Conservation (phyloP, 176 grass and related monocot genomes). For the Oryza glaberrima region DNA sequence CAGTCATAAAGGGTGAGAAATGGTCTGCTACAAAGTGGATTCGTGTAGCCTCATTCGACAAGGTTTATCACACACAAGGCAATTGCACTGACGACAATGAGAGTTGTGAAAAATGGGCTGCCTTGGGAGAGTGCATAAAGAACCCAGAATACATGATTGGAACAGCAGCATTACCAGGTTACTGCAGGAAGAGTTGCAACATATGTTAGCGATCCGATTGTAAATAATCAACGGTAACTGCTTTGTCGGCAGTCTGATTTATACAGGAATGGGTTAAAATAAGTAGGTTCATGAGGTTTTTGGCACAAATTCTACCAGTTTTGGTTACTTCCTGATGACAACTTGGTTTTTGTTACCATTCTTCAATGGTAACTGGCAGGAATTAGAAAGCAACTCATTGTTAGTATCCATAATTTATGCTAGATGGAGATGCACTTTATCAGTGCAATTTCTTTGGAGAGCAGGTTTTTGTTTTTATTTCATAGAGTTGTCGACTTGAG, state of each 20-base stretch:
- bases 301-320: not conserved
- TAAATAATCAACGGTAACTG: not conserved
- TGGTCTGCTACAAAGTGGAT: slow-evolving; percentile 97
- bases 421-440: slow-evolving; percentile 5
- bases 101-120: slow-evolving; percentile 70
- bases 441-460: not conserved
- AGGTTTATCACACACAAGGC: slow-evolving; percentile 51
- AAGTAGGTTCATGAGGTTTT: not conserved
- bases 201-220: slow-evolving; percentile 52
- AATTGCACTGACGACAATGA: slow-evolving; percentile 84
- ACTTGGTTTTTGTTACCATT: not conserved
- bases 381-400: not conserved
- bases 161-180: slow-evolving; percentile 53
- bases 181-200: slow-evolving; percentile 86
- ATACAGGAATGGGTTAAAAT: not conserved
- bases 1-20: slow-evolving; percentile 84
- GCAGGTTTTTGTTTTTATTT: not conserved
- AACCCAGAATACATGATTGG: slow-evolving; percentile 90
- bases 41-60: slow-evolving; percentile 78
- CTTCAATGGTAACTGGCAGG: not conserved
- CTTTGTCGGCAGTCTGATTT: not conserved
- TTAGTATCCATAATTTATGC: not conserved
- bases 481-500: not conserved
- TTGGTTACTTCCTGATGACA: slow-evolving; percentile 7
- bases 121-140: slow-evolving; percentile 81